Conservation (phyloP, 768 basidiomycete species). For the Calvatia gigantea region DNA sequence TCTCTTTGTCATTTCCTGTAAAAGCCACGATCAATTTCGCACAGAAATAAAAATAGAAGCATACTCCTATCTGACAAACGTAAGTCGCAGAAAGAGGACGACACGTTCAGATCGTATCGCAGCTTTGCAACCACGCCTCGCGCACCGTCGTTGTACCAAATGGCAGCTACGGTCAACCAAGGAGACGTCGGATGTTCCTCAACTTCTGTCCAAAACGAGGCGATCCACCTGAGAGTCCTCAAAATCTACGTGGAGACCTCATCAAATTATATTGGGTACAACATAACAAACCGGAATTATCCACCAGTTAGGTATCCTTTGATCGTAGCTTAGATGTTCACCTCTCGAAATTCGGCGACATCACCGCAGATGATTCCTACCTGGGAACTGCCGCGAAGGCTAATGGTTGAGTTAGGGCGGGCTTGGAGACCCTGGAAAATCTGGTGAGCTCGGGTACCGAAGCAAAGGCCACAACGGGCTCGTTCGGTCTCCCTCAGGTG, state of each 20-base stretch:
- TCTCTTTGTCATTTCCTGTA: no score
- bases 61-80: no score
- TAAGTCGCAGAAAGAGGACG: no score
- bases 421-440: background rate
- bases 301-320: background rate
- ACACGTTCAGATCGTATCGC: no score
- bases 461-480: background rate
- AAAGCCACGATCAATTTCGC: no score
- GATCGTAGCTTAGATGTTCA: no score
- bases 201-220: background rate
- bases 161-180: background rate
- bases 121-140: background rate
- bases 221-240: background rate
- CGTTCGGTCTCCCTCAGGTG: background rate
- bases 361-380: background rate
- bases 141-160: background rate
- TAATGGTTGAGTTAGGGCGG: background rate
- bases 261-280: slow-evolving; percentile 3
- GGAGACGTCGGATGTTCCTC: background rate
- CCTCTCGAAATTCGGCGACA: no score
- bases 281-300: background rate
- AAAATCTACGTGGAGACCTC: background rate
- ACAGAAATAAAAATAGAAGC: no score
- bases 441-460: background rate
- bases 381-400: background rate